Conservation (phyloP, 352 stramenopile genomes). For the Phytopythium cucurbitacearum region DNA sequence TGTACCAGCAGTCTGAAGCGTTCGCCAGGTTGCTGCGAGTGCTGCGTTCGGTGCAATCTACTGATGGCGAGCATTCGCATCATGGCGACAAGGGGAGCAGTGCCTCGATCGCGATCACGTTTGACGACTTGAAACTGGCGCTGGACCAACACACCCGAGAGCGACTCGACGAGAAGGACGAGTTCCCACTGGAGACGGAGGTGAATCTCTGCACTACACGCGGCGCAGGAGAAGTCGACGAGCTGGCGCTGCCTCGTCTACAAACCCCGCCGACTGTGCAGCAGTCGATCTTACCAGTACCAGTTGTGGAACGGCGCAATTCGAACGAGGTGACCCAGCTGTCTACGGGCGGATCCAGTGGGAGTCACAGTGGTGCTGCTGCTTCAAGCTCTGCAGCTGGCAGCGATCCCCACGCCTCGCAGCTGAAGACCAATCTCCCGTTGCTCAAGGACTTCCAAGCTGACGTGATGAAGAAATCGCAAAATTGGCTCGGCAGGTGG, state of each 20-base stretch:
- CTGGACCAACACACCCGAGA: conserved; percentile 29
- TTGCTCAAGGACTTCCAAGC: conserved; percentile 39
- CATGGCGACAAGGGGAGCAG: not conserved
- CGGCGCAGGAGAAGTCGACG: conserved; percentile 8
- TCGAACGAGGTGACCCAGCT: conserved; percentile 2
- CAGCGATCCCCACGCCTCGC: no score
- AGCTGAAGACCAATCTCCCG: conserved; percentile 7
- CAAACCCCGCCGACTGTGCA: conserved; percentile 2
- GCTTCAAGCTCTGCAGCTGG: no score
- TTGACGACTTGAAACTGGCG: conserved; percentile 35
- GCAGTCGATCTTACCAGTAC: not conserved
- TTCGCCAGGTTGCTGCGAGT: conserved; percentile 21
- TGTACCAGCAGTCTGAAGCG: conserved; percentile 20
- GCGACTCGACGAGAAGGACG: conserved; percentile 32
- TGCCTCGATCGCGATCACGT: conserved; percentile 9
- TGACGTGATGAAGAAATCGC: conserved; percentile 62
- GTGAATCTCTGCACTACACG: conserved; percentile 8
- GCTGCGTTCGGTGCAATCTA: not conserved
- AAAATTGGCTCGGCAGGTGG: conserved; percentile 64
- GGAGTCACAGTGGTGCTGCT: conserved; percentile 2
- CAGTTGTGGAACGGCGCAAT: not conserved
- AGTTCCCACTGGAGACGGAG: conserved; percentile 25
- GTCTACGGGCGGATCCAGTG: conserved; percentile 8
- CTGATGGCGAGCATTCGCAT: not conserved
- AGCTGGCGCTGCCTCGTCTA: conserved; percentile 13